phyloP scores from a whole-genome alignment of 2,329 filamentous ascomycete species.

The Gnomoniopsis sp. region DNA sequence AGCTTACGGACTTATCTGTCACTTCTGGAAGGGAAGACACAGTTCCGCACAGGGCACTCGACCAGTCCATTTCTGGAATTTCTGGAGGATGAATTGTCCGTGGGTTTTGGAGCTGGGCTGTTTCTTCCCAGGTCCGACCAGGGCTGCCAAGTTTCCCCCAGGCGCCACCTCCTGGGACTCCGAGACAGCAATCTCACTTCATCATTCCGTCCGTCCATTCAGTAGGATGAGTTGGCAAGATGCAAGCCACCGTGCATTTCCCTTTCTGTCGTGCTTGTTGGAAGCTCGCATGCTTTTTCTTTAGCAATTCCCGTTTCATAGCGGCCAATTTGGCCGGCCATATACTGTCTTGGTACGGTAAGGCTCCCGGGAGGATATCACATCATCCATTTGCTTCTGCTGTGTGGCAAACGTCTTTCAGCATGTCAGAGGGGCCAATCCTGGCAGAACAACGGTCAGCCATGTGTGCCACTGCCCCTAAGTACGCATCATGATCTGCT shows the following conservation, averaged over 20 bases:
- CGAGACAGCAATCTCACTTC: slow-evolving; percentile 14
- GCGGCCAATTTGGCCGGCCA: neutral
- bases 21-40: neutral
- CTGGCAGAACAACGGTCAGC: neutral
- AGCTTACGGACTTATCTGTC: neutral
- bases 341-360: neutral
- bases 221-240: neutral
- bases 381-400: neutral
- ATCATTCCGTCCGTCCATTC: neutral
- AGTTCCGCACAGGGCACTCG: neutral
- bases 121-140: neutral
- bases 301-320: neutral
- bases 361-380: neutral
- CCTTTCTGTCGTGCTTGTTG: neutral
- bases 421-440: neutral
- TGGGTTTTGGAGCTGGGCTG: neutral
- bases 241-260: neutral
- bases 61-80: neutral
- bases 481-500: neutral
- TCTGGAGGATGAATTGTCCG: neutral
- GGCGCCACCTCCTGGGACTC: slow-evolving; percentile 3
- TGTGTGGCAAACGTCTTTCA: neutral
- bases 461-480: neutral
- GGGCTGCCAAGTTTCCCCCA: neutral
- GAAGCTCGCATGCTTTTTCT: neutral